Percentiles rank a stretch among this genome's conserved stretches.
Conservation (phyloP, 768 basidiomycete species). For the Lenzites betulinus region DNA sequence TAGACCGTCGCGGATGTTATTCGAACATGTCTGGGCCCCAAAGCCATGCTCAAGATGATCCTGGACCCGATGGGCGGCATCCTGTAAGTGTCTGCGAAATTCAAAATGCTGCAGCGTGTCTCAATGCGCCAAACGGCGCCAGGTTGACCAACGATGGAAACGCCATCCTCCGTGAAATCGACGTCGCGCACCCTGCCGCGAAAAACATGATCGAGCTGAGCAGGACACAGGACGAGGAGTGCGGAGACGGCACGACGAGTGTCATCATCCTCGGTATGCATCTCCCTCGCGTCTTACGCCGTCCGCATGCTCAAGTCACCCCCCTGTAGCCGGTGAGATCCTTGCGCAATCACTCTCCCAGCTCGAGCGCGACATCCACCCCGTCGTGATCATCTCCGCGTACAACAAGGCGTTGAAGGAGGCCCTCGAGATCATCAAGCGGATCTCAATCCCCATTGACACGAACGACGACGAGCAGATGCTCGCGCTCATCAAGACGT, state of each 20-base stretch:
- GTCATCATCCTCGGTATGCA: constrained; percentile 92
- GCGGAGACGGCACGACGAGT: constrained; percentile 97
- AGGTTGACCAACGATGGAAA: constrained; percentile 99
- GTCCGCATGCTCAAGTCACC: not conserved
- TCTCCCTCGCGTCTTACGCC: not conserved
- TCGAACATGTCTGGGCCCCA: constrained; percentile 94
- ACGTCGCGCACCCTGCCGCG: constrained; percentile 97
- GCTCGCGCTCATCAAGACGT: constrained; percentile 96
- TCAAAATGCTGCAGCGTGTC: too few species aligned
- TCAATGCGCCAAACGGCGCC: not conserved
- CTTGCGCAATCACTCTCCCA: constrained; percentile 92
- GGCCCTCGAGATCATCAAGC: constrained; percentile 84
- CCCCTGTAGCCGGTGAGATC: constrained; percentile 82
- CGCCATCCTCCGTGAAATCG: constrained; percentile 96
- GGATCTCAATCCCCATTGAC: constrained; percentile 90
- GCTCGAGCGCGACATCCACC: constrained; percentile 96
- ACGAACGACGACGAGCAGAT: constrained; percentile 84
- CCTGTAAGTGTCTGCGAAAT: constrained; percentile 53
- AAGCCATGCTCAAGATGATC: constrained; percentile 99
- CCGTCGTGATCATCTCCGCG: constrained; percentile 97
- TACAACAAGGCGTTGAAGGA: constrained; percentile 96
- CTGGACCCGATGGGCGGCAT: constrained; percentile 99
- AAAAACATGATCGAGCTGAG: constrained; percentile 99
- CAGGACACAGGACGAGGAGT: constrained; percentile 97
- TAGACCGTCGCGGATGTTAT: constrained; percentile 99